Percentiles rank a stretch among this genome's conserved stretches.
Evolutionary conservation across 345 rosid species (phyloP).

Genomic region (Nasturtium officinale): DNA sequence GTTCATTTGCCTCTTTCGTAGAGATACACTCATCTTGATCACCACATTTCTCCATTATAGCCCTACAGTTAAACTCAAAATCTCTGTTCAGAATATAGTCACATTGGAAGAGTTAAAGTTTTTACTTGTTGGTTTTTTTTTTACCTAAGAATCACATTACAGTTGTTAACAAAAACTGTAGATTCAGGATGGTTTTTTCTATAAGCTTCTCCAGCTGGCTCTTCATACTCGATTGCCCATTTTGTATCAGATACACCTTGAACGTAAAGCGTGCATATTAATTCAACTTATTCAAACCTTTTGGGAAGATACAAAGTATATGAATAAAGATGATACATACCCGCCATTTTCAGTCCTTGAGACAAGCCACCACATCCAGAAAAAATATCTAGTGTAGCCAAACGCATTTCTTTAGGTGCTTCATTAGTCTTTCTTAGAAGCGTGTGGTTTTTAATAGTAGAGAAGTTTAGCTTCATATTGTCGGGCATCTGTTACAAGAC

Average conservation of each 20-base stretch:
- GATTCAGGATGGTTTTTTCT: conserved; percentile 67
- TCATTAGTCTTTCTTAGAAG: conserved; percentile 50
- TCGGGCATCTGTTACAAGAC: conserved; percentile 57
- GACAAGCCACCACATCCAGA: conserved; percentile 91
- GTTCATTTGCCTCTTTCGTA: conserved; percentile 67
- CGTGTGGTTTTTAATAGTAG: conserved; percentile 51
- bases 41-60: conserved; percentile 76
- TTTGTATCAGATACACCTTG: conserved; percentile 71
- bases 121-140: conserved; percentile 16
- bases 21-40: conserved; percentile 81
- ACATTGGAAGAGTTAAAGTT: not conserved
- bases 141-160: conserved; percentile 83
- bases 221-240: conserved; percentile 95
- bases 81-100: conserved; percentile 11
- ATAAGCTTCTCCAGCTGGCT: conserved; percentile 86
- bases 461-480: conserved; percentile 55
- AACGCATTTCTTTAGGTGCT: conserved; percentile 38
- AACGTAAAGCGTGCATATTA: conserved; percentile 35
- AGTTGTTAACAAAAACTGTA: conserved; percentile 67
- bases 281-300: conserved; percentile 2
- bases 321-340: conserved; percentile 40
- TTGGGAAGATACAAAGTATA: not conserved
- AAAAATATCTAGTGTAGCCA: conserved; percentile 84
- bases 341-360: conserved; percentile 65
- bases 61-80: conserved; percentile 51